These are phyloP conservation scores for Cladosporium sphaerospermum DNA, from an alignment of 2,329 filamentous ascomycete species.

Conservation along the genomic window DNA sequence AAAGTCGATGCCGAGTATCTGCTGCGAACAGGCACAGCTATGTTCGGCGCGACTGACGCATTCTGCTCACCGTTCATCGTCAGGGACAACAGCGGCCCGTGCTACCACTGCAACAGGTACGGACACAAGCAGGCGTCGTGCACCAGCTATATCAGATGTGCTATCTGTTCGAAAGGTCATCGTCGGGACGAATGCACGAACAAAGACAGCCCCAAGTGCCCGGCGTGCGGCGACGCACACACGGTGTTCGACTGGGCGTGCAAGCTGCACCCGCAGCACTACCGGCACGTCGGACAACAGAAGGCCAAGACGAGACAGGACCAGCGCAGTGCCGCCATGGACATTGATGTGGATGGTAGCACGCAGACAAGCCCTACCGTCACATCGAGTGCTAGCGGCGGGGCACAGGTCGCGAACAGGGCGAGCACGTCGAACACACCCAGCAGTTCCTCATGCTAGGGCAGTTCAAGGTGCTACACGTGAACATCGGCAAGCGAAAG, in stretches of 20 bases:
- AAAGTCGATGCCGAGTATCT: neutral
- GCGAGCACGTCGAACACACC: neutral
- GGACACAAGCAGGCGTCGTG: constrained; percentile 2
- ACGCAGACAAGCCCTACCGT: neutral
- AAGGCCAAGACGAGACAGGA: neutral
- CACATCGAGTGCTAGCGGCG: too few relatives aligned
- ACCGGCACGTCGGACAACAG: neutral
- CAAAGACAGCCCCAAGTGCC: neutral
- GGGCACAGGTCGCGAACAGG: too few relatives aligned
- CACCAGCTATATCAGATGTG: neutral
- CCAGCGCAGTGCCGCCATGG: neutral
- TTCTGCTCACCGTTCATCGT: neutral
- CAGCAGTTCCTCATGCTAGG: neutral
- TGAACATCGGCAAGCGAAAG: neutral
- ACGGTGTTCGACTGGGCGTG: neutral
- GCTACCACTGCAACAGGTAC: neutral
- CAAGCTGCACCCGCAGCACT: neutral
- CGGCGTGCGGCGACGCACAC: neutral
- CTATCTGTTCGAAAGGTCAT: neutral
- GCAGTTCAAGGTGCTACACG: neutral
- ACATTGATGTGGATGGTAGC: neutral
- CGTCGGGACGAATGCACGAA: neutral
- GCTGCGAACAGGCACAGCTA: neutral
- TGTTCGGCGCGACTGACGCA: neutral
- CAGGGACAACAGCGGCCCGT: neutral